These are phyloP conservation scores for Coniochaeta hoffmannii DNA, from an alignment of 2,329 filamentous ascomycete species.

Conservation along the genomic window DNA sequence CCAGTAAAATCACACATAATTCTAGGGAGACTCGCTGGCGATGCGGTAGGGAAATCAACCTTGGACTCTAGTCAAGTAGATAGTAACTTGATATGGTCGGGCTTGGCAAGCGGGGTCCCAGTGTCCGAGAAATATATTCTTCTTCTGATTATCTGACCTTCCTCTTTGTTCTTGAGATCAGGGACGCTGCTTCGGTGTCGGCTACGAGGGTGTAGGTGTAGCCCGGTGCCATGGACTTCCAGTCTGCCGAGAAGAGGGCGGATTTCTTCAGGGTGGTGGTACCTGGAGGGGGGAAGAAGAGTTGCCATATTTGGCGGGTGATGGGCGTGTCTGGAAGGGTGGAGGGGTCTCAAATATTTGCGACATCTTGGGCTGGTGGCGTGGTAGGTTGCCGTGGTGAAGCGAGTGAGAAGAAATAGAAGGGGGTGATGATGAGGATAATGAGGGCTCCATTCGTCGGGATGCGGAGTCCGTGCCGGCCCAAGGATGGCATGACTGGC, in stretches of 20 bases:
- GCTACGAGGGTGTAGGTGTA: conserved; percentile 11
- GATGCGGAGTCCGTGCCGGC: background rate
- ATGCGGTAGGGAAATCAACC: too few relatives aligned
- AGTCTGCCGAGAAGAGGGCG: conserved; percentile 2
- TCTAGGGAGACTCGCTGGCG: too few relatives aligned
- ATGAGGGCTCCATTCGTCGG: background rate
- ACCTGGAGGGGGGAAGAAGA: conserved; percentile 5
- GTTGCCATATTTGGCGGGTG: conserved; percentile 16
- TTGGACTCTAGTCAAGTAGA: too few relatives aligned
- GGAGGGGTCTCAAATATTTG: too few relatives aligned
- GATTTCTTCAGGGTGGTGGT: background rate
- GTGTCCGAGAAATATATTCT: too few relatives aligned
- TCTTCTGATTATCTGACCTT: too few relatives aligned
- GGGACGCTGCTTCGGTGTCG: conserved; percentile 2
- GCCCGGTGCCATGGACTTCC: conserved; percentile 7
- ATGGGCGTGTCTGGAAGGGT: conserved; percentile 18
- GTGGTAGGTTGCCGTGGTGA: background rate
- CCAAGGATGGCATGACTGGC: background rate
- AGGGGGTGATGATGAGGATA: background rate
- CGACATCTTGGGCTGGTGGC: background rate
- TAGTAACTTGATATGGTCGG: too few relatives aligned
- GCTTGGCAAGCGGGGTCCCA: too few relatives aligned
- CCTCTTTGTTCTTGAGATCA: too few relatives aligned
- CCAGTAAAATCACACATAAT: too few relatives aligned
- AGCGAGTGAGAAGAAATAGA: background rate